Percentiles rank a stretch among this genome's conserved stretches.
phyloP scores from a whole-genome alignment of 495 filamentous ascomycete genomes.

The Lasiosphaeria miniovina region DNA sequence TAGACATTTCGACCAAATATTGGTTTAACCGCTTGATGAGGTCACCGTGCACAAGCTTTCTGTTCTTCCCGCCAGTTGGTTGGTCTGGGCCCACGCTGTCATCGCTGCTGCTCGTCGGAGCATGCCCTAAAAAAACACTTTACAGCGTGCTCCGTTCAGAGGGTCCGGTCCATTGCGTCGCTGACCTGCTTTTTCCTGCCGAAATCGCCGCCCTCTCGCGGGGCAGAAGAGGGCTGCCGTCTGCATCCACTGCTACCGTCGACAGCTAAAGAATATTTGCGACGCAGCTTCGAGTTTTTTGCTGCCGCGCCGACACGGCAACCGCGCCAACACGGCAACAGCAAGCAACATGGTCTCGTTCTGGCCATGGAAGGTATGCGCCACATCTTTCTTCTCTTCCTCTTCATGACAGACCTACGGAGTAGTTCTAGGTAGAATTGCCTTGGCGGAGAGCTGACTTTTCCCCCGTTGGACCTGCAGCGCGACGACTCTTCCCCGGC shows the following conservation, averaged over 20 bases:
- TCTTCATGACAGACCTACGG: neutral
- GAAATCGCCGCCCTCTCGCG: no score
- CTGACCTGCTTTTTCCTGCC: no score
- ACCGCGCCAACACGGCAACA: neutral
- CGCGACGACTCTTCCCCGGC: constrained; percentile 81
- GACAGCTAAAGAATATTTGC: no score
- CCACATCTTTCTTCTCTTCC: constrained; percentile 32
- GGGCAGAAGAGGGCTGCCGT: no score
- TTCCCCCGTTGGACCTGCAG: constrained; percentile 37
- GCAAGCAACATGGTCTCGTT: constrained; percentile 66
- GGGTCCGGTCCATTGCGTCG: no score
- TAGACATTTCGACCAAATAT: neutral
- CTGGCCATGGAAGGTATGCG: constrained; percentile 54
- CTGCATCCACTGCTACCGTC: no score
- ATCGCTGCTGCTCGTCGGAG: no score
- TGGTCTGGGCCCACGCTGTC: no score
- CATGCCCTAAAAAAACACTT: no score
- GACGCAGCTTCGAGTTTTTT: no score
- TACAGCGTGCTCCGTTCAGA: no score
- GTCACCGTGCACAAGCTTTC: constrained; percentile 16
- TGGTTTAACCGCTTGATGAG: constrained; percentile 15
- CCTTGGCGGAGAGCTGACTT: neutral
- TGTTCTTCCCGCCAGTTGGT: neutral
- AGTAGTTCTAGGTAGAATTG: no score
- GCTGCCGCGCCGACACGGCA: neutral